phyloP scores from a whole-genome alignment of 1,139 yeast genomes.

The Geotrichum bryndzae region DNA sequence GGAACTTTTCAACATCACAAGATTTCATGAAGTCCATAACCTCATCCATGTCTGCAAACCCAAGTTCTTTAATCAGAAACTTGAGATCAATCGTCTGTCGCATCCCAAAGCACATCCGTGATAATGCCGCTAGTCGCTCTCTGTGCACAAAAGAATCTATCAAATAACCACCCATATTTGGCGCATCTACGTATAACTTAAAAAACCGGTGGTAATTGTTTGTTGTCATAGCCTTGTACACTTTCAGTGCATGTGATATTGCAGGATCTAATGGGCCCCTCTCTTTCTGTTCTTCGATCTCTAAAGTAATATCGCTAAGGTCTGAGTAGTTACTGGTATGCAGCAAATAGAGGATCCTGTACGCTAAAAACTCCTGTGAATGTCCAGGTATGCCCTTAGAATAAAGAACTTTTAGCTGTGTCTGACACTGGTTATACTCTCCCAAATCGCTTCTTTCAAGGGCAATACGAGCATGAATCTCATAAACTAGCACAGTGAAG shows the following conservation, averaged over 20 bases:
- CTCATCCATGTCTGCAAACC: conserved; percentile 39
- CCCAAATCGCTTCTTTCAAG: conserved; percentile 79
- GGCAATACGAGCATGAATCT: conserved; percentile 82
- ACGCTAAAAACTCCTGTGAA: conserved; percentile 62
- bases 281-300: conserved; percentile 19
- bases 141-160: conserved; percentile 47
- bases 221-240: conserved; percentile 40
- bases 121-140: conserved; percentile 57
- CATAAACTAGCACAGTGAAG: conserved; percentile 75
- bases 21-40: conserved; percentile 40
- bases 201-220: conserved; percentile 54
- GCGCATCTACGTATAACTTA: conserved; percentile 40
- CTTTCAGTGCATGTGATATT: conserved; percentile 42
- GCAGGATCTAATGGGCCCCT: conserved; percentile 26
- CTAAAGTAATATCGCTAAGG: conserved; percentile 30
- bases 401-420: conserved; percentile 61
- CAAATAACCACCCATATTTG: conserved; percentile 40
- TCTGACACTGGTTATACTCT: conserved; percentile 91
- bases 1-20: conserved; percentile 39
- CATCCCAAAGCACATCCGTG: conserved; percentile 55
- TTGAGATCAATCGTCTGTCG: conserved; percentile 45
- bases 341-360: conserved; percentile 69
- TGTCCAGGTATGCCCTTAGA: conserved; percentile 39
- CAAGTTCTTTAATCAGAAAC: conserved; percentile 46
- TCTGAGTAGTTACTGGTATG: conserved; percentile 58